Base-by-base conservation (phyloP, 768 basidiomycete species). In the Pleurotus pulmonarius region DNA sequence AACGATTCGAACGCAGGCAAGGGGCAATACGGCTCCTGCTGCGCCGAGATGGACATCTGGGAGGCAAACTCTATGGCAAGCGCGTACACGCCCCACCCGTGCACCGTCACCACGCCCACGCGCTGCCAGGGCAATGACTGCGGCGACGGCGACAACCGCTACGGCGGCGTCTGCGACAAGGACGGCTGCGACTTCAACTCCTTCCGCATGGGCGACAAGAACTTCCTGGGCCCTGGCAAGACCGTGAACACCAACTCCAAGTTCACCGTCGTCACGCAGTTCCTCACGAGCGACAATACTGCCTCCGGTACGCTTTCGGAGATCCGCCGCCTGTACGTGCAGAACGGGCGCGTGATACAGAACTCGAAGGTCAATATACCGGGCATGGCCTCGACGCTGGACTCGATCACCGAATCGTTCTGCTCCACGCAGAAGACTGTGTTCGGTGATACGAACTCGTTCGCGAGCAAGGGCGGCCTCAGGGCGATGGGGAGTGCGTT, bases 161-260 rank as follows among this genome's bases (percentile, higher is more conserved):
- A 70, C 64, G 60, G 59, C 56, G 71, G 73, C 29, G 61, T 73
- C 34, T 78, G 76, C 64, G 76, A 78, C 68, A 64, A 66, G 55
- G 73, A 70, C 59, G 76, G 76, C 55, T 78, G 76, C 68, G 76
- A 77, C 61, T 78, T 76, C 71, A 78, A 77, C 74, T 73, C 75
- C 4, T 78, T 64, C 67, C 74, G 76, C 64, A 68, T 75, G 71
- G 76, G 76, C 55, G 63, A 72, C 67, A 64, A 65, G 59, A 57
- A 61, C 46, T 78, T 77, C 73, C 71, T 67, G 62, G 77, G 77
- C 41, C 62, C 64, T 6, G 69, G 70, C 46, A 49, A 63, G 63
- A 74, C 70, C 47, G 70, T 77, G 65, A 70, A 77, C 64, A 78
- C 75, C 55, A 67, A 49, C 59, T 57, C 62, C 46, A 67, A 66